These are phyloP conservation scores for Hypoxylon sp. DNA, from an alignment of 2,329 filamentous ascomycete species.

Conservation along the genomic window DNA sequence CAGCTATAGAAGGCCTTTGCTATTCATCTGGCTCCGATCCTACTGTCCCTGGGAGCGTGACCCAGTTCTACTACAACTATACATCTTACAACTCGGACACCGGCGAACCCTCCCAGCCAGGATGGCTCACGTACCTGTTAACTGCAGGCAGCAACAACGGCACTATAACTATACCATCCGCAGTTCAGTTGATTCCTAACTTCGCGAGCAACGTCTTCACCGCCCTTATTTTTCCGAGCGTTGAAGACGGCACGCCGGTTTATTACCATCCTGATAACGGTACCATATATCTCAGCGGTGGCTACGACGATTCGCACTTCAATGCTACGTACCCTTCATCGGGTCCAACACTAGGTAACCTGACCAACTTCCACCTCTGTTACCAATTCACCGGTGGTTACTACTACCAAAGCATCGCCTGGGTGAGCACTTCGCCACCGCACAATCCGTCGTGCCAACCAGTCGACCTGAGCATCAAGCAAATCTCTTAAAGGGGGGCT, in stretches of 20 bases:
- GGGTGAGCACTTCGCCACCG: conserved; percentile 45
- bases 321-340: conserved; percentile 38
- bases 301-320: conserved; percentile 45
- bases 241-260: conserved; percentile 29
- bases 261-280: conserved; percentile 42
- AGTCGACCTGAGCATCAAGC: conserved; percentile 43
- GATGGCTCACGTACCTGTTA: conserved; percentile 44
- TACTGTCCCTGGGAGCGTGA: conserved; percentile 15
- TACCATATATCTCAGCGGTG: conserved; percentile 44
- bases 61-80: conserved; percentile 49
- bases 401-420: conserved; percentile 49
- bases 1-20: conserved; percentile 48
- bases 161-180: conserved; percentile 23
- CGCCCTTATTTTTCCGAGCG: conserved; percentile 41
- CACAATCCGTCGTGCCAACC: conserved; percentile 50
- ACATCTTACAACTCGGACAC: conserved; percentile 38
- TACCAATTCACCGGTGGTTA: conserved; percentile 49
- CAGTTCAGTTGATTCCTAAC: conserved; percentile 34
- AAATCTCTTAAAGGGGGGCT: conserved; percentile 14
- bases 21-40: conserved; percentile 39
- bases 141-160: conserved; percentile 29
- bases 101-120: conserved; percentile 40
- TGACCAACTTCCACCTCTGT: conserved; percentile 48
- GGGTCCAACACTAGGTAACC: conserved; percentile 28
- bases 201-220: conserved; percentile 47